phyloP scores from a whole-genome alignment of 352 stramenopile genomes.

The Phytopythium chamaehyphon region DNA sequence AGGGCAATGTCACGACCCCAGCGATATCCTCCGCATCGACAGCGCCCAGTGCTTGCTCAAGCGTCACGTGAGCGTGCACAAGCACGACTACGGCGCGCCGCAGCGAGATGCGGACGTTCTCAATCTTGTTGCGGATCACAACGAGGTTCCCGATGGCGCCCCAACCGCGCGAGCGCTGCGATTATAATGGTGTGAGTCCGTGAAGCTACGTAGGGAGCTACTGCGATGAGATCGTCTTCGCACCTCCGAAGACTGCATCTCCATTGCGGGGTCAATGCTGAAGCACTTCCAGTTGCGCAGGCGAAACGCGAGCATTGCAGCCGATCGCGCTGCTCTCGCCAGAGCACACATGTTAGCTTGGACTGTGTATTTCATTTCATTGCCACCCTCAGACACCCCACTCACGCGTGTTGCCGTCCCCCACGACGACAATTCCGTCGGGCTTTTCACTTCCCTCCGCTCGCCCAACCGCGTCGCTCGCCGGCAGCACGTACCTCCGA shows the following conservation, averaged over 20 bases:
- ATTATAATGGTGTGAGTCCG: background rate
- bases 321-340: slow-evolving; percentile 46
- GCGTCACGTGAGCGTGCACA: slow-evolving; percentile 76
- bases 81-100: slow-evolving; percentile 59
- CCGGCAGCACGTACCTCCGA: slow-evolving; percentile 50
- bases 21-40: slow-evolving; percentile 56
- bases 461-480: slow-evolving; percentile 10
- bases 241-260: slow-evolving; percentile 44
- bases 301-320: slow-evolving; percentile 71
- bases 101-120: slow-evolving; percentile 69
- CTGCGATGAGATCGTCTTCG: background rate
- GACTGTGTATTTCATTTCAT: background rate
- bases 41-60: slow-evolving; percentile 61
- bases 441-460: slow-evolving; percentile 13
- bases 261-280: slow-evolving; percentile 77
- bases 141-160: slow-evolving; percentile 56
- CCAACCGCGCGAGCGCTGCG: slow-evolving; percentile 47
- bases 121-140: slow-evolving; percentile 79
- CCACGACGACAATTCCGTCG: slow-evolving; percentile 77
- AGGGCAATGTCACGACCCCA: slow-evolving; percentile 69
- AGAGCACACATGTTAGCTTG: slow-evolving; percentile 4
- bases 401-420: slow-evolving; percentile 76
- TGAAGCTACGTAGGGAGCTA: background rate
- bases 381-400: background rate
- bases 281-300: slow-evolving; percentile 73